Evolutionary conservation across 2,329 filamentous ascomycete genomes (phyloP).

Genomic region (Thelonectria rubi): DNA sequence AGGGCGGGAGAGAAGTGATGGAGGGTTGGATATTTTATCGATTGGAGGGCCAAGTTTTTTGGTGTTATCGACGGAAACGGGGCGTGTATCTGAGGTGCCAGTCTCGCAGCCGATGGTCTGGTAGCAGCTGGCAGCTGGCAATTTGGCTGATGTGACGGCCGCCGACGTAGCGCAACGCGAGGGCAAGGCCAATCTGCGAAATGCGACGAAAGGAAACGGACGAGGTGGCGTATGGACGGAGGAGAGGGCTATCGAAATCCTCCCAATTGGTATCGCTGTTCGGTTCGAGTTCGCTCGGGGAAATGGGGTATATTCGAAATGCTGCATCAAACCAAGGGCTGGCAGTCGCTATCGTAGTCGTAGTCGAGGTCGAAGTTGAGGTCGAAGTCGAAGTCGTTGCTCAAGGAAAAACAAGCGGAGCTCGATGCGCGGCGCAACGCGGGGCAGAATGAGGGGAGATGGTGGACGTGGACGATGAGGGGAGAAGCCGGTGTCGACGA

Average conservation of each 20-base stretch:
- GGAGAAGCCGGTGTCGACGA: slow-evolving; percentile 1
- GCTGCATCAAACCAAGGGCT: not conserved
- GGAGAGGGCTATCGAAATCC: not conserved
- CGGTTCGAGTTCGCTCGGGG: not conserved
- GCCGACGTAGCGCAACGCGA: not conserved
- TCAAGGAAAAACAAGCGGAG: slow-evolving; percentile 7
- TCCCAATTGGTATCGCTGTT: not conserved
- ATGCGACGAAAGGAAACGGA: not conserved
- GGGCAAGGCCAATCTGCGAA: not conserved
- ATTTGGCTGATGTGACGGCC: not conserved
- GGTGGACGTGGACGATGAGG: not conserved
- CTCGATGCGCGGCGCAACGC: slow-evolving; percentile 8
- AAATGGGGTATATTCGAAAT: not conserved
- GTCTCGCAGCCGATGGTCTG: not conserved
- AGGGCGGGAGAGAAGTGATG: slow-evolving; percentile 3
- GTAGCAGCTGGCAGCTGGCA: not conserved
- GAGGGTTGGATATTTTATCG: slow-evolving; percentile 24
- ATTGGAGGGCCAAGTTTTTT: slow-evolving; percentile 28
- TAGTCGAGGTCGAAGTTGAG: not conserved
- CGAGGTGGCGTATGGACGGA: not conserved
- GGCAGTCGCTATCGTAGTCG: not conserved
- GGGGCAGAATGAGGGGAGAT: slow-evolving; percentile 16
- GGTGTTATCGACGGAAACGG: slow-evolving; percentile 15
- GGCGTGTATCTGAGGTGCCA: not conserved
- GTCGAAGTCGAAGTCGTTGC: not conserved